Evolutionary conservation across 306 rosid species (phyloP).

Genomic region (Gastrolobium bilobum): DNA sequence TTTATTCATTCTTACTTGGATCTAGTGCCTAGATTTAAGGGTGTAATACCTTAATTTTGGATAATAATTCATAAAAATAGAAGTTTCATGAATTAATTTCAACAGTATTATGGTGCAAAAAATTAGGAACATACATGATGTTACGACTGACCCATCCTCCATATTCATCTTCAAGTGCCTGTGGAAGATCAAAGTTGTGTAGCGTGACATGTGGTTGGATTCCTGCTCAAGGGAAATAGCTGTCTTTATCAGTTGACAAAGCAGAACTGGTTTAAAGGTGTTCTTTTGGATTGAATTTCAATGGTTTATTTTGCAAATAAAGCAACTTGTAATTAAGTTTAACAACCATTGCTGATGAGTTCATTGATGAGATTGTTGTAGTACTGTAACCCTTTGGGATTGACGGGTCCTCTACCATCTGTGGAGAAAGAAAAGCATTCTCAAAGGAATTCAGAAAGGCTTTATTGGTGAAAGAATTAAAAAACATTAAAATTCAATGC

Average conservation of each 20-base stretch:
- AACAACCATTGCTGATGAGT: conserved; percentile 72
- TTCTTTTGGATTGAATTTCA: not conserved
- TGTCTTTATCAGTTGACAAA: not conserved
- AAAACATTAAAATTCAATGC: not conserved
- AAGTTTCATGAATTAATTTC: conserved; percentile 29
- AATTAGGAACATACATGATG: conserved; percentile 58
- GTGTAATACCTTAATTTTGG: not conserved
- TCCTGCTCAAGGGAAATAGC: conserved; percentile 54
- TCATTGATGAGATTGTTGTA: conserved; percentile 86
- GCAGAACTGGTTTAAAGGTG: not conserved
- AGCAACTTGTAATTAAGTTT: conserved; percentile 4
- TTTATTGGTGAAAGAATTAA: not conserved
- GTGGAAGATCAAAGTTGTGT: conserved; percentile 70
- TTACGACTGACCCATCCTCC: conserved; percentile 81
- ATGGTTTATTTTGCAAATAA: conserved; percentile 17
- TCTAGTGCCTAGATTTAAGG: not conserved
- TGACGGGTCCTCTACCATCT: conserved; percentile 83
- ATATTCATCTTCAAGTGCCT: conserved; percentile 80
- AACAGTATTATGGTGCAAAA: not conserved
- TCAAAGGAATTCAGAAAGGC: not conserved
- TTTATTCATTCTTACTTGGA: too few relatives aligned
- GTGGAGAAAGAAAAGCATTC: not conserved
- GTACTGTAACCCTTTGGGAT: conserved; percentile 75
- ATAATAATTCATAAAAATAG: not conserved
- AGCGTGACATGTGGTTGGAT: conserved; percentile 81